Conservation (phyloP, 1,139 yeast genomes). For the Yamadazyma blattariae region DNA sequence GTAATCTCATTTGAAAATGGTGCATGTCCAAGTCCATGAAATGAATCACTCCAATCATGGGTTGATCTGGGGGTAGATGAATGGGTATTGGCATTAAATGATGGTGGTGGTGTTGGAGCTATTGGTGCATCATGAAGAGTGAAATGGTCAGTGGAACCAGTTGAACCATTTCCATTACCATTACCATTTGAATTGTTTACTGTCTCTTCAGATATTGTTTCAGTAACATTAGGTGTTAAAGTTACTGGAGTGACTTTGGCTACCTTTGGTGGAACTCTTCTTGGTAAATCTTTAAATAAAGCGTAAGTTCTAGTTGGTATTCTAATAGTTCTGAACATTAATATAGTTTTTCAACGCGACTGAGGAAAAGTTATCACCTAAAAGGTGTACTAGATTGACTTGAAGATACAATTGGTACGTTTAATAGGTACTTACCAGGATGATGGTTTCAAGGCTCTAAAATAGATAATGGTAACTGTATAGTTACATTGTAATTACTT, state of each 20-base stretch:
- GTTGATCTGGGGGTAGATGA: neutral
- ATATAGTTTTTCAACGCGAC: neutral
- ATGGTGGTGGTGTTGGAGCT: neutral
- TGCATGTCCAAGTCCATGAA: constrained; percentile 75
- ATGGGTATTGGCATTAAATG: neutral
- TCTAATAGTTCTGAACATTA: constrained; percentile 1
- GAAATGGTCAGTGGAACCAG: neutral
- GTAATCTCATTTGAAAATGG: constrained; percentile 67
- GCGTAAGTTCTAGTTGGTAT: constrained; percentile 10
- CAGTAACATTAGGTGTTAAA: neutral
- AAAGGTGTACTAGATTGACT: no score
- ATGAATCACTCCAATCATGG: constrained; percentile 70
- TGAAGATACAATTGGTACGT: no score
- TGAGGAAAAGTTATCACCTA: neutral
- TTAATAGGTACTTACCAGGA: no score
- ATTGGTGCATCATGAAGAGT: constrained; percentile 10
- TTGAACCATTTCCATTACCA: neutral
- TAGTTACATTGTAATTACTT: no score
- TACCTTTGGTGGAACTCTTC: neutral
- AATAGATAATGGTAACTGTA: no score
- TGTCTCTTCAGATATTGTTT: neutral
- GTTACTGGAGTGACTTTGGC: neutral
- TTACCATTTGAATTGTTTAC: neutral
- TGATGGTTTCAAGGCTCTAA: no score
- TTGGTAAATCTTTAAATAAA: constrained; percentile 13